A percentile compares a stretch with the other conserved stretches of the same genome.
Evolutionary conservation across 768 basidiomycete genomes (phyloP).

Genomic region (Mycena vitilis): DNA sequence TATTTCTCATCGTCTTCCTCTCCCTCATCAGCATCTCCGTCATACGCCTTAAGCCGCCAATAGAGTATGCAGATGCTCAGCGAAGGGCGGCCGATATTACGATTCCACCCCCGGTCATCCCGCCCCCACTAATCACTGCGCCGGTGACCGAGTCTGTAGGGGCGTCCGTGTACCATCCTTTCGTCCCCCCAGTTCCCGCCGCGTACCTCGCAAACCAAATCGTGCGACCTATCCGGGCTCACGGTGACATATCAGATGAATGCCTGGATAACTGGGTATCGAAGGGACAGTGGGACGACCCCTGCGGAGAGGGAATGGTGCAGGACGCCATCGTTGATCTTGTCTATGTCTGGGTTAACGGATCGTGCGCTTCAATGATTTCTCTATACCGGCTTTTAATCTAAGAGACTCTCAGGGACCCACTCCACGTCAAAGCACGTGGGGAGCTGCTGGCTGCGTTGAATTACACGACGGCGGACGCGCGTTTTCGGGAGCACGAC

Average conservation of each 20-base stretch:
- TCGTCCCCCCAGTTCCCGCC: constrained; percentile 18
- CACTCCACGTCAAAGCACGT: constrained; percentile 30
- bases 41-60: background rate
- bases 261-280: constrained; percentile 36
- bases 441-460: constrained; percentile 10
- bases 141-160: constrained; percentile 1
- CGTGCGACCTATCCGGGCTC: constrained; percentile 31
- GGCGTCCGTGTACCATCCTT: constrained; percentile 27
- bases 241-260: constrained; percentile 23
- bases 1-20: constrained; percentile 31
- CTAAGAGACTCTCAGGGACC: constrained; percentile 26
- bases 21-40: constrained; percentile 21
- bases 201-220: constrained; percentile 21
- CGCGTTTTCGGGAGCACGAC: constrained; percentile 47
- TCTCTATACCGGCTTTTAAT: background rate
- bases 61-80: background rate
- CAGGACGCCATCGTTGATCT: constrained; percentile 32
- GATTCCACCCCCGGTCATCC: constrained; percentile 13
- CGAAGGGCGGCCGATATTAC: background rate
- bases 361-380: constrained; percentile 31
- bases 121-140: background rate
- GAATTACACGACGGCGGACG: constrained; percentile 23
- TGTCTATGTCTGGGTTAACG: constrained; percentile 38
- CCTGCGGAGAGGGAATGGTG: constrained; percentile 29
- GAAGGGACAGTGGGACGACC: constrained; percentile 30